phyloP scores from a whole-genome alignment of 768 basidiomycete genomes.

The Xerocomus spinulosus region DNA sequence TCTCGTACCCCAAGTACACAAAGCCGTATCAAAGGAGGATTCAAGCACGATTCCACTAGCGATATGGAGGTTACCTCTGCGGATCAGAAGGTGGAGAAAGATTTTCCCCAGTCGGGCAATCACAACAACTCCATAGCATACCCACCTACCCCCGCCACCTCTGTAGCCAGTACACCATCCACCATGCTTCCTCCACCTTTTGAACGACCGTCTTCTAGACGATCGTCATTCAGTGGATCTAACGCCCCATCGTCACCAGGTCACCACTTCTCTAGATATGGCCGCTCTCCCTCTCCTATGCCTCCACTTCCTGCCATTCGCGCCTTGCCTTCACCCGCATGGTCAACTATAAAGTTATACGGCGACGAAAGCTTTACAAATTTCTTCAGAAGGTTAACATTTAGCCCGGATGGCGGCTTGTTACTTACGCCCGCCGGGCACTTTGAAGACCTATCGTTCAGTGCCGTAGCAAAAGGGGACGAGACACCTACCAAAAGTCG shows the following conservation, averaged over 20 bases:
- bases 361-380: slow-evolving; percentile 94
- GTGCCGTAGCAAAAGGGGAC: slow-evolving; percentile 30
- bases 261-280: slow-evolving; percentile 58
- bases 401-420: slow-evolving; percentile 92
- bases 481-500: slow-evolving; percentile 52
- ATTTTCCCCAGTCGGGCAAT: slow-evolving; percentile 25
- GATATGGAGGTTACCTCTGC: slow-evolving; percentile 67
- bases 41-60: slow-evolving; percentile 71
- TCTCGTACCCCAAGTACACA: slow-evolving; percentile 65
- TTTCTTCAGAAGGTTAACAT: slow-evolving; percentile 91
- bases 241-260: slow-evolving; percentile 73
- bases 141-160: slow-evolving; percentile 62
- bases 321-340: slow-evolving; percentile 54
- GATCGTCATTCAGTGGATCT: slow-evolving; percentile 70
- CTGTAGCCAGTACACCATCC: slow-evolving; percentile 64
- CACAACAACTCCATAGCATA: slow-evolving; percentile 28
- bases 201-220: slow-evolving; percentile 58
- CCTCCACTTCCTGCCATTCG: slow-evolving; percentile 92
- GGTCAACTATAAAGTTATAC: slow-evolving; percentile 77
- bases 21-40: slow-evolving; percentile 50
- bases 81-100: slow-evolving; percentile 48
- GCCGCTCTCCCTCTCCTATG: slow-evolving; percentile 84
- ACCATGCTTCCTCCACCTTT: slow-evolving; percentile 42
- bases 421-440: slow-evolving; percentile 95
- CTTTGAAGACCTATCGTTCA: slow-evolving; percentile 85